Evolutionary conservation across 2,329 filamentous ascomycete species (phyloP).

Genomic region (Colletotrichum lupini): DNA sequence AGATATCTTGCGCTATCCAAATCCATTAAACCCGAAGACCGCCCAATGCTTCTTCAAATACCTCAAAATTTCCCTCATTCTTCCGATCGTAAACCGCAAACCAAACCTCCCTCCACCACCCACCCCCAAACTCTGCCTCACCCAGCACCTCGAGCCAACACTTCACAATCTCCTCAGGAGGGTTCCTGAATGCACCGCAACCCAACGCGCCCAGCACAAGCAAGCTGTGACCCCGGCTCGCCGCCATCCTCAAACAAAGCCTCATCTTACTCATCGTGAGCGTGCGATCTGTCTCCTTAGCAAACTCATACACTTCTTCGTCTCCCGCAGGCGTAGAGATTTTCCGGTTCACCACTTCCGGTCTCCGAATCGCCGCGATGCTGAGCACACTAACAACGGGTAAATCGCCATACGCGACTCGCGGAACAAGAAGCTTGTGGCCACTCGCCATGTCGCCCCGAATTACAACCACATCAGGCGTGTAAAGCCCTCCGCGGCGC

Average conservation of each 20-base stretch:
- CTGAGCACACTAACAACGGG: slow-evolving; percentile 70
- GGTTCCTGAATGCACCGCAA: slow-evolving; percentile 75
- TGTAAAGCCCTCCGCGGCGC: slow-evolving; percentile 65
- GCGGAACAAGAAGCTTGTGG: slow-evolving; percentile 56
- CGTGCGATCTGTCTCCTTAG: slow-evolving; percentile 55
- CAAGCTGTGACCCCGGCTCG: slow-evolving; percentile 63
- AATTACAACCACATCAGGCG: slow-evolving; percentile 69
- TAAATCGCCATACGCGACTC: slow-evolving; percentile 45
- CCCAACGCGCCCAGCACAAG: slow-evolving; percentile 77
- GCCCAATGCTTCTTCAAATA: slow-evolving; percentile 58
- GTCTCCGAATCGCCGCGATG: slow-evolving; percentile 65
- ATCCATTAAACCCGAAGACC: slow-evolving; percentile 44
- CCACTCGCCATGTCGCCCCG: slow-evolving; percentile 59
- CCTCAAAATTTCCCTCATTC: slow-evolving; percentile 60
- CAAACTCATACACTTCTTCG: slow-evolving; percentile 51
- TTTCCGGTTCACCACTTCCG: slow-evolving; percentile 42
- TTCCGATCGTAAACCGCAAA: slow-evolving; percentile 69
- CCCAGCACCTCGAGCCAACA: slow-evolving; percentile 71
- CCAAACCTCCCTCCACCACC: slow-evolving; percentile 72
- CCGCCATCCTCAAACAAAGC: slow-evolving; percentile 68
- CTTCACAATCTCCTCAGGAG: slow-evolving; percentile 67
- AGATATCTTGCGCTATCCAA: slow-evolving; percentile 6
- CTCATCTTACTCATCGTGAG: slow-evolving; percentile 73
- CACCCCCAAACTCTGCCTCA: slow-evolving; percentile 70
- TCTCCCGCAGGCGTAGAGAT: slow-evolving; percentile 36